Evolutionary conservation across 768 basidiomycete genomes (phyloP).

Genomic region (Agrocybe pediades): DNA sequence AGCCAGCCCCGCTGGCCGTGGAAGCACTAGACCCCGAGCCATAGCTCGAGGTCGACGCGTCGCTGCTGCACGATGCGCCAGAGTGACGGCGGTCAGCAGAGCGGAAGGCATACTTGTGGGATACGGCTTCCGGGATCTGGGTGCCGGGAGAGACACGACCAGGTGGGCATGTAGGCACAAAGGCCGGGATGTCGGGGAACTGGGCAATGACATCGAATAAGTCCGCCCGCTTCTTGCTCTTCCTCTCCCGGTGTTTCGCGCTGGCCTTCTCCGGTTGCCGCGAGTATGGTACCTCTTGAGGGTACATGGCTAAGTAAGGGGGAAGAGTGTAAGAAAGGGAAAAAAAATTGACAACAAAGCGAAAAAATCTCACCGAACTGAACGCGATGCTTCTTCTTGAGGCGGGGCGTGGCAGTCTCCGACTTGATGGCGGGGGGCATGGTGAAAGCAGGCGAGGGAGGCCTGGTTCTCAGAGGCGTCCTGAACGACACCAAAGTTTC

Average conservation of each 20-base stretch:
- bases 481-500: neutral
- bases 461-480: neutral
- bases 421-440: too few species aligned
- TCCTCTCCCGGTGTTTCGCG: neutral
- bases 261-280: neutral
- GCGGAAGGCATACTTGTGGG: neutral
- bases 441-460: too few species aligned
- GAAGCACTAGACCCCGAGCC: too few species aligned
- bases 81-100: neutral
- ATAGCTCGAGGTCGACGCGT: constrained; percentile 7
- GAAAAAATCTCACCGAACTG: constrained; percentile 14
- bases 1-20: too few species aligned
- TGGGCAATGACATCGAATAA: constrained; percentile 20
- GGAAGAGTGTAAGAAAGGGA: neutral
- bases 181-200: constrained; percentile 20
- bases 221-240: constrained; percentile 2
- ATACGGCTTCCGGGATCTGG: neutral
- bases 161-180: constrained; percentile 1
- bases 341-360: neutral
- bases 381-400: constrained; percentile 8
- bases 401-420: neutral
- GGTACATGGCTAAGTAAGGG: neutral
- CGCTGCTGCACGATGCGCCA: neutral
- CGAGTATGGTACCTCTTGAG: neutral
- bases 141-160: neutral